A percentile compares a stretch with the other conserved stretches of the same genome.
phyloP scores from a whole-genome alignment of 202 grass and related monocot genomes.

The Dendrocalamus latiflorus region DNA sequence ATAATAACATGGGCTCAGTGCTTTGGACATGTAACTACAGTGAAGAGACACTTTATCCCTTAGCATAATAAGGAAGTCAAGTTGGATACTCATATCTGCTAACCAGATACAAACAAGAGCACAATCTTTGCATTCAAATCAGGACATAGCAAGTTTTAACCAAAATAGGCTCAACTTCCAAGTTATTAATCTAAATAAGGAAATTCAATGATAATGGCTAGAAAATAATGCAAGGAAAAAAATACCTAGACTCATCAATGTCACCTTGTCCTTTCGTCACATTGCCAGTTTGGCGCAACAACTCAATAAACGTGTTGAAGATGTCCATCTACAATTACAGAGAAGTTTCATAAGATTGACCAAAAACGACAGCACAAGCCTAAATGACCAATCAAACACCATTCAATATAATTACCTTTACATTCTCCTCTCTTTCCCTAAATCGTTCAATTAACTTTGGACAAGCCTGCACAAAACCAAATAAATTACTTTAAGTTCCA shows the following conservation, averaged over 20 bases:
- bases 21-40: background rate
- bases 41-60: background rate
- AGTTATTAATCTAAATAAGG: background rate
- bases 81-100: background rate
- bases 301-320: conserved; percentile 95
- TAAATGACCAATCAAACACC: conserved; percentile 4
- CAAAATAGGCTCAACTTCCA: background rate
- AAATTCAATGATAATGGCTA: background rate
- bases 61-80: background rate
- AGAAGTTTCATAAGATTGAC: conserved; percentile 26
- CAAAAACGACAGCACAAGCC: background rate
- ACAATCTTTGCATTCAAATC: background rate
- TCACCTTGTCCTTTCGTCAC: conserved; percentile 85
- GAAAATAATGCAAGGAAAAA: background rate
- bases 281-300: conserved; percentile 95
- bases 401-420: conserved; percentile 58
- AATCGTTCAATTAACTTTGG: conserved; percentile 95
- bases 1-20: background rate
- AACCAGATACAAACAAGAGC: background rate
- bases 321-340: conserved; percentile 80
- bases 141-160: background rate
- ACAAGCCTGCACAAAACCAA: conserved; percentile 60
- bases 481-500: background rate
- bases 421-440: conserved; percentile 97
- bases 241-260: conserved; percentile 81